A percentile compares a stretch with the other conserved stretches of the same genome.
Conservation (phyloP, 169 alveolate genomes). For the Babesia ovis region DNA sequence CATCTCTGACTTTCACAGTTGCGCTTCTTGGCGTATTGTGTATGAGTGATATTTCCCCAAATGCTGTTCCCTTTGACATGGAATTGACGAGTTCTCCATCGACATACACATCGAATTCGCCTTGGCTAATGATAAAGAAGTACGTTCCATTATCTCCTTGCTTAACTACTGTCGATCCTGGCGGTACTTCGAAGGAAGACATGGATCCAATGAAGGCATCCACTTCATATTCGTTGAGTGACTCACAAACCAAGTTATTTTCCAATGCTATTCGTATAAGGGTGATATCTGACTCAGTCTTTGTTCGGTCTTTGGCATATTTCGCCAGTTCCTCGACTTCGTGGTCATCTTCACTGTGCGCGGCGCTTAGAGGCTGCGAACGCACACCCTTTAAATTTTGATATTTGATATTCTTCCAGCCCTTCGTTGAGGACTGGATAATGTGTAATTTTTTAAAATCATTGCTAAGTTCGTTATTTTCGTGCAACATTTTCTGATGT, state of each 20-base stretch:
- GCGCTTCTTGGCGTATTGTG: constrained; percentile 98
- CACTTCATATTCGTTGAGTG: constrained; percentile 85
- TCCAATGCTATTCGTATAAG: constrained; percentile 80
- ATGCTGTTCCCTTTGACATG: constrained; percentile 91
- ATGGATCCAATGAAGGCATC: constrained; percentile 85
- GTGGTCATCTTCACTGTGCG: constrained; percentile 17
- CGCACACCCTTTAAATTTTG: constrained; percentile 3
- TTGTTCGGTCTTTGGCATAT: constrained; percentile 73
- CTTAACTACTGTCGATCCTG: constrained; percentile 82
- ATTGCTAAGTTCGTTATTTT: constrained; percentile 15
- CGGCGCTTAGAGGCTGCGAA: constrained; percentile 19
- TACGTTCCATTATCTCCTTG: constrained; percentile 87
- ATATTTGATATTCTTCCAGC: constrained; percentile 1
- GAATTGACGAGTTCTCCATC: constrained; percentile 85
- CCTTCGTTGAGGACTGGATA: constrained; percentile 4
- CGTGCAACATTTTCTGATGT: constrained; percentile 33
- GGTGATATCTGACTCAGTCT: constrained; percentile 75
- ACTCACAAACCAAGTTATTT: constrained; percentile 82
- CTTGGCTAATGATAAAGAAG: constrained; percentile 85
- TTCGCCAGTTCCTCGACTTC: constrained; percentile 56
- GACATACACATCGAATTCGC: constrained; percentile 86
- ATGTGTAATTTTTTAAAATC: constrained; percentile 22
- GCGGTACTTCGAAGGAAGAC: constrained; percentile 82
- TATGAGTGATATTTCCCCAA: constrained; percentile 98
- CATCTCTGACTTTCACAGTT: constrained; percentile 87